Evolutionary conservation across 805 yeast genomes (phyloP), one percentile per base, ranked within the genome.

Genomic region (Lipomyces mesembrius): DNA sequence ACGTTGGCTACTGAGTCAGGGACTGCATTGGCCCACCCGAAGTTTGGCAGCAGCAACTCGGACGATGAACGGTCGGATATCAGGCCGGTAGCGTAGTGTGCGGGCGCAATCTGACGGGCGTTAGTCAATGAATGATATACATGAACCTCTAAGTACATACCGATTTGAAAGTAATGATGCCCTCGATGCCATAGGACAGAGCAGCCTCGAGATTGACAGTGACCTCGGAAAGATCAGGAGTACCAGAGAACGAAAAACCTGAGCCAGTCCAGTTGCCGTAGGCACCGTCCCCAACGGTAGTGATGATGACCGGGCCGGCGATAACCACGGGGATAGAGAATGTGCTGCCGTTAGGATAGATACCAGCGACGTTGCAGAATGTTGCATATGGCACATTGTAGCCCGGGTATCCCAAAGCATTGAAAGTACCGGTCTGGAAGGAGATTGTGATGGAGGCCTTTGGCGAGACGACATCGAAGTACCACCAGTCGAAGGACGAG

Each of bases 401-500:
- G 12, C 35, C 59, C 4, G 64, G 64, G 29, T 32, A 34, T 4
- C 64, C 64, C 25, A 61, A 25, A 3, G 59, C 35, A 17, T 51
- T 35, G 25, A 65, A 29, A 14, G 64, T 57, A 14, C 57, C 58
- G 46, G 58, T 52, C 55, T 56, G 29, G 61, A 61, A 61, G 32
- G 43, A 52, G 43, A 61, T 27, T 3, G 39, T n/a, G 34, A 55
- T 61, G 27, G 59, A 56, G 8, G 64, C 60, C 32, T 27, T 35
- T 17, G 65, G 17, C 17, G 64, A 61, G n/a, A 61, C 64, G n/a
- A 57, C 64, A 54, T 61, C 64, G 37, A 61, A 61, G 56, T 61
- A 61, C 64, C 64, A 61, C 64, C 64, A 61, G 34, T 61, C 64
- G 35, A 43, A 61, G 17, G 64, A 39, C 4, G 62, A n/a, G n/a